Conservation (phyloP, 495 filamentous ascomycete species). For the Neurospora terricola region DNA sequence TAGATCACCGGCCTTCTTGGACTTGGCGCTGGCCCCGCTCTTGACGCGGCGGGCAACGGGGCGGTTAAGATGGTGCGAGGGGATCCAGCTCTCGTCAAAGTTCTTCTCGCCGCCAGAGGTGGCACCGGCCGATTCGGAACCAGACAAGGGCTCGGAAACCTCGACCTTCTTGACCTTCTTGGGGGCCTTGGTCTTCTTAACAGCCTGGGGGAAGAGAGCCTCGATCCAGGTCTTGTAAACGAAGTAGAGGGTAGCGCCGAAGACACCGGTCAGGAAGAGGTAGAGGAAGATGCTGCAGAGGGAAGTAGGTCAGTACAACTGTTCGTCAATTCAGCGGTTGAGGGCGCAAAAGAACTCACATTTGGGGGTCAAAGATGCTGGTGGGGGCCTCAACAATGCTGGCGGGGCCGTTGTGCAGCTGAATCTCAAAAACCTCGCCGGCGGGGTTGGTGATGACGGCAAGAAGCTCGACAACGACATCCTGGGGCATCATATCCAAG, state of each 20-base stretch:
- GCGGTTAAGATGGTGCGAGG: slow-evolving; percentile 79
- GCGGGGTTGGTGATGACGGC: slow-evolving; percentile 61
- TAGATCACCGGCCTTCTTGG: slow-evolving; percentile 24
- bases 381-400: slow-evolving; percentile 85
- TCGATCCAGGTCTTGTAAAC: slow-evolving; percentile 97
- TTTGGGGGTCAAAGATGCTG: slow-evolving; percentile 91
- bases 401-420: slow-evolving; percentile 79
- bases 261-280: slow-evolving; percentile 71
- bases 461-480: slow-evolving; percentile 63
- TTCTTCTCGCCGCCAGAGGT: slow-evolving; percentile 52
- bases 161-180: slow-evolving; percentile 50
- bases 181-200: slow-evolving; percentile 46
- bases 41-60: slow-evolving; percentile 73
- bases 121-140: slow-evolving; percentile 61
- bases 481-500: slow-evolving; percentile 88
- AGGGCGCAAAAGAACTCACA: slow-evolving; percentile 47
- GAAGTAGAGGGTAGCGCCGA: slow-evolving; percentile 78
- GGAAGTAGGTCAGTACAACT: slow-evolving; percentile 1
- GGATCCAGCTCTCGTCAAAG: slow-evolving; percentile 97
- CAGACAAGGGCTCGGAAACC: slow-evolving; percentile 48
- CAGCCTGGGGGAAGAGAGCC: slow-evolving; percentile 89
- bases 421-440: slow-evolving; percentile 60
- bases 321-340: background rate
- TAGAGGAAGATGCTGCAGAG: slow-evolving; percentile 82
- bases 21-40: slow-evolving; percentile 54